A percentile compares a stretch with the other conserved stretches of the same genome.
These are phyloP conservation scores for Gaertneriomyces semiglobifer DNA, from an alignment of 192 early-diverging fungal genomes.

Conservation along the genomic window DNA sequence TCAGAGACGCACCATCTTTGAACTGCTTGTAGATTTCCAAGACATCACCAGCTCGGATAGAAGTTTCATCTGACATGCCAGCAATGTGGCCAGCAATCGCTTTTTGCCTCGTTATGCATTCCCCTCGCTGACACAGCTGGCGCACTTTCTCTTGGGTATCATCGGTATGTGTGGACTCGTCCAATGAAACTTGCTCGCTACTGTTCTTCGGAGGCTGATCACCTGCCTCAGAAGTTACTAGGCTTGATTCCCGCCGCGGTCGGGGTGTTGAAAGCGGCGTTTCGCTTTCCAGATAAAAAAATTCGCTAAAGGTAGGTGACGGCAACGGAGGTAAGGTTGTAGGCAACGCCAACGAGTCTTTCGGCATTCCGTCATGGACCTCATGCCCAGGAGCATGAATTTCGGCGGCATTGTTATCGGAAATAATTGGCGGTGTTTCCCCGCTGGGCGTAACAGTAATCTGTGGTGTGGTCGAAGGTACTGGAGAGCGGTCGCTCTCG, in stretches of 20 bases:
- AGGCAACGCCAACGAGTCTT: too few species aligned
- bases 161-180: too few species aligned
- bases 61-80: conserved; percentile 3
- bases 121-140: too few species aligned
- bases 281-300: too few species aligned
- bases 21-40: conserved; percentile 6
- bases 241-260: background rate
- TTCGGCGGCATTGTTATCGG: background rate
- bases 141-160: too few species aligned
- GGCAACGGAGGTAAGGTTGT: too few species aligned
- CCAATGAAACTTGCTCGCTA: too few species aligned
- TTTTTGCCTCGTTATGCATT: background rate
- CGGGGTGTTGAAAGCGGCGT: too few species aligned
- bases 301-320: too few species aligned
- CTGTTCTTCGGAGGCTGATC: too few species aligned
- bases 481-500: background rate
- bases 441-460: background rate
- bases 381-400: background rate
- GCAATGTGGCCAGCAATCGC: background rate
- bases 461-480: background rate
- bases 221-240: background rate
- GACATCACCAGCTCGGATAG: background rate
- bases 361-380: too few species aligned
- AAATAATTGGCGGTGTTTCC: conserved; percentile 1
- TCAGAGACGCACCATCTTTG: conserved; percentile 1